Evolutionary conservation across 345 rosid genomes (phyloP), one percentile per base, ranked within the genome.

Genomic region (Acer campestre): DNA sequence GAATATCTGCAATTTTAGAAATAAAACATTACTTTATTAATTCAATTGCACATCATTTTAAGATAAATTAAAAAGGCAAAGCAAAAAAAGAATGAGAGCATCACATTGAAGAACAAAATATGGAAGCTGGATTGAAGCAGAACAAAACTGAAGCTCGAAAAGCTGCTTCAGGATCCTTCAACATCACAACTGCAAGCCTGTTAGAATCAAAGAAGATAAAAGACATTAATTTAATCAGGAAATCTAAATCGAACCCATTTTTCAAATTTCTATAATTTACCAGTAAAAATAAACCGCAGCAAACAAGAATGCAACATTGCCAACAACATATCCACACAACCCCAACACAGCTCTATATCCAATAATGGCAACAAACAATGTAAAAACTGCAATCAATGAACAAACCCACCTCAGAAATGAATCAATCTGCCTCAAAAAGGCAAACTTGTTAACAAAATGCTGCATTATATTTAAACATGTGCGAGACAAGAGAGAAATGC

Each of bases 121-220:
- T 85, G 48, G 97, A 93, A 1, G 98, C 98, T 0, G 98, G 98
- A 75, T 93, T 93, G 88, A 92, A 92, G 87, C 97, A 92, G 80
- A 95, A 95, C 69, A 94, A 79, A 17, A 90, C 7, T 1, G 97
- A 90, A 78, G 99, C 94, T 68, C 83, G 80, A 22, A 96, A 66
- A 55, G 99, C 87, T 14, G 89, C 90, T 55, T 85, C 84, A 63
- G 86, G 70, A 77, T 96, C 97, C 89, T 80, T 88, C 88, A 96
- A 78, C 69, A 79, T 11, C 53, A 82, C 82, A 74, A 25, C 27
- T 25, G 27, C 27, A 25, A 25, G 27, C 27, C 27, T 25, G 27
- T 25, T 25, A 25, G 27, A 25, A 25, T 25, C 27, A 25, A 25
- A 25, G 27, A 25, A 0, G 27, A 25, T 25, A 25, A 25, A 25